Percentiles rank a stretch among this genome's conserved stretches.
Evolutionary conservation across 2,329 filamentous ascomycete genomes (phyloP).

Genomic region (Xylariaceae sp.): DNA sequence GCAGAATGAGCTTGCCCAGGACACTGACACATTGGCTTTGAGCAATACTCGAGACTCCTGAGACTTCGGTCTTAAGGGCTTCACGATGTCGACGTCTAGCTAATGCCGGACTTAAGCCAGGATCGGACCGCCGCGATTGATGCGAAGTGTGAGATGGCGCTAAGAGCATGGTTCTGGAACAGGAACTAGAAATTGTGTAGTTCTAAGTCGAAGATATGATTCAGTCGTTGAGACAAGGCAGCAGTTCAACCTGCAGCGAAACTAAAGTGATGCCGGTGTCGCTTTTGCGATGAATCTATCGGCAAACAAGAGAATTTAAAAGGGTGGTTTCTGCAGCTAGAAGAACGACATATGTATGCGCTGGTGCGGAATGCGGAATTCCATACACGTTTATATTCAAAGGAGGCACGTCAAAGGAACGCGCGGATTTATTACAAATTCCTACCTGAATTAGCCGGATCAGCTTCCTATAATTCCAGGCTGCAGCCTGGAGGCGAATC

Average conservation of each 20-base stretch:
- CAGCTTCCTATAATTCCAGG: background rate
- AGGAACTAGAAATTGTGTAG: too few species aligned
- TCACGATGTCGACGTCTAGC: conserved; percentile 1
- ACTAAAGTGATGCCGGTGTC: too few species aligned
- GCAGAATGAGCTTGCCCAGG: background rate
- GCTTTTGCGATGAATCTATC: conserved; percentile 7
- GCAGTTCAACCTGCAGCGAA: too few species aligned
- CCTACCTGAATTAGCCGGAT: background rate
- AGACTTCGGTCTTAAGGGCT: conserved; percentile 1
- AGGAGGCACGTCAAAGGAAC: too few species aligned
- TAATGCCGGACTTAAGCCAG: conserved; percentile 2
- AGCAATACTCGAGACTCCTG: background rate
- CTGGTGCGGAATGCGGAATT: too few species aligned
- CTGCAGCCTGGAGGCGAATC: background rate
- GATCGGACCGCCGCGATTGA: background rate
- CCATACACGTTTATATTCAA: background rate
- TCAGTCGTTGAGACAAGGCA: too few species aligned
- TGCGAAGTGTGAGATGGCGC: background rate
- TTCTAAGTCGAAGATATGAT: too few species aligned
- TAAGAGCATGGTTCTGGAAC: background rate
- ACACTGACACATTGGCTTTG: conserved; percentile 9
- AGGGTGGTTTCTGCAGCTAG: background rate
- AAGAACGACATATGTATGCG: background rate
- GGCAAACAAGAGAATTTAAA: conserved; percentile 3
- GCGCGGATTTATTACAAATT: background rate